phyloP scores from a whole-genome alignment of 2,329 filamentous ascomycete species.

The Fusarium armeniacum region DNA sequence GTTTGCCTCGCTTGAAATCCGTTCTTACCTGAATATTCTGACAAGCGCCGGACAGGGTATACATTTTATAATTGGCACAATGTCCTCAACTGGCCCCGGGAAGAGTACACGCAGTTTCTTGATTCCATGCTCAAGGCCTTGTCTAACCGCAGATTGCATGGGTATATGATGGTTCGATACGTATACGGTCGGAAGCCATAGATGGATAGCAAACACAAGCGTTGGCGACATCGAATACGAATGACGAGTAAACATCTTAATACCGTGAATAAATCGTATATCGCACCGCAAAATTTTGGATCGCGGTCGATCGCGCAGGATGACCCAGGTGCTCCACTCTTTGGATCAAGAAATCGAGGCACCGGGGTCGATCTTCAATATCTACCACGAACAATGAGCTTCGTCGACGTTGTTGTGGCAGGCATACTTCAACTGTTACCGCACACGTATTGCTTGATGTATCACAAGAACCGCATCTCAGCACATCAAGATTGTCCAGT shows the following conservation, averaged over 20 bases:
- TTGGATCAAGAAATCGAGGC: not conserved
- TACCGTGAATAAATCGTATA: not conserved
- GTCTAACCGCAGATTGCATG: constrained; percentile 36
- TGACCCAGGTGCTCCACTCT: too few species aligned
- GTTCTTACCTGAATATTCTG: not conserved
- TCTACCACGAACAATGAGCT: not conserved
- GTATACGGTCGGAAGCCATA: constrained; percentile 42
- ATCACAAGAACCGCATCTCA: too few species aligned
- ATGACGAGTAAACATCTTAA: not conserved
- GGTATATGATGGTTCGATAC: constrained; percentile 43
- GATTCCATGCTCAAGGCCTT: constrained; percentile 27
- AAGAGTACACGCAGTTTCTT: constrained; percentile 42
- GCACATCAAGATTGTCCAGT: accelerated
- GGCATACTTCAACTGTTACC: too few species aligned
- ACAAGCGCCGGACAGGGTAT: constrained; percentile 24
- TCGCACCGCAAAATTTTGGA: not conserved
- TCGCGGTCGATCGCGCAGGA: not conserved
- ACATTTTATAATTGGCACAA: constrained; percentile 41
- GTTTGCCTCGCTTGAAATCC: not conserved
- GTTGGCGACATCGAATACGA: not conserved
- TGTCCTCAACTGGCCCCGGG: constrained; percentile 38
- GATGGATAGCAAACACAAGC: not conserved
- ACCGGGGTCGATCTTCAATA: not conserved
- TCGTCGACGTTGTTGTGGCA: too few species aligned
- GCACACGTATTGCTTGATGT: not conserved